Base-by-base conservation (phyloP, 129 eudicot species). In the Escallonia rubra region DNA sequence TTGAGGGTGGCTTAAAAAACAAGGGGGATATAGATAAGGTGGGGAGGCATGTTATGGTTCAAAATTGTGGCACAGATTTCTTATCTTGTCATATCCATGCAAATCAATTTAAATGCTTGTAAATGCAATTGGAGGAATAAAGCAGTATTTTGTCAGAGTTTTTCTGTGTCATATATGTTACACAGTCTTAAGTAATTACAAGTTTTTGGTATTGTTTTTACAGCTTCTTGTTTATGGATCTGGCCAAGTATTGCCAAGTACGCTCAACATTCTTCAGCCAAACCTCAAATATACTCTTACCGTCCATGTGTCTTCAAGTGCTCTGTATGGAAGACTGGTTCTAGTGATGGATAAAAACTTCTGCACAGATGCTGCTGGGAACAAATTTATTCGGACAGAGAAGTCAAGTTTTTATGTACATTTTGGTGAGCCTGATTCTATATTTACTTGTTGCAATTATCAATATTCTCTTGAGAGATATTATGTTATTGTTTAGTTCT, bases 211-310 rank as follows among this genome's bases (percentile, higher is more conserved):
- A 23, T 62, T 57, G 53, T 61, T 49, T 57, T 44, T 71, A 69
- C 92, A 93, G 98, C 92, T 93, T 79, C 86, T 89, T 72, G 95
- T 80, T 67, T 89, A 93, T 68, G 98, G 96, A 69, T 74, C 85
- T 53, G 98, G 95, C 4, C 76, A 84, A 67, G 92, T 93, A 64
- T 61, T 89, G 67, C 98, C 98, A 64, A 58, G 60, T 41, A 76
- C 92, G 15, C 83, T 93, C 38, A 77, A 64, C 4, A 70, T 76
- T 34, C 68, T 93, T 64, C 72, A 86, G 78, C 87, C 81, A 49
- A 75, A 85, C 76, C 84, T 86, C 71, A 77, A 76, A 74, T 93
- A 58, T 69, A 82, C 96, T 14, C 70, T 89, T 41, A 59, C 45
- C 10, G 88, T 93, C 60, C 71, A 76, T 61, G 72, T 93, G 62